Conservation (phyloP, 2,329 filamentous ascomycete genomes). For the Claviceps humidiphila region DNA sequence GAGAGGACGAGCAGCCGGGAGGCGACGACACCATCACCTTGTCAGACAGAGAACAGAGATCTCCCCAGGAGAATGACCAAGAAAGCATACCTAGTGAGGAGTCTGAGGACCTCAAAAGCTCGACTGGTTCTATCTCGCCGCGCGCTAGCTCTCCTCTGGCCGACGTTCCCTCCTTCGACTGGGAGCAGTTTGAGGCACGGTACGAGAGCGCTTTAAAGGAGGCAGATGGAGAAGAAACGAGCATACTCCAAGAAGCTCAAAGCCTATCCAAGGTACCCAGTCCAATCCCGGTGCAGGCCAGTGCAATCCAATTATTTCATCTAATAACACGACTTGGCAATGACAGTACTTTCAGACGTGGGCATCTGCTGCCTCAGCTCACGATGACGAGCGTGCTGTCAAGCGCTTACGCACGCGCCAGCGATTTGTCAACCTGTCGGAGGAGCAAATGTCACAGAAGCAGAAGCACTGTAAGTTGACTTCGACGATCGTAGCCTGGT, state of each 20-base stretch:
- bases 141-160: constrained; percentile 30
- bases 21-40: constrained; percentile 10
- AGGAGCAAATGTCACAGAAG: constrained; percentile 57
- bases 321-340: not conserved
- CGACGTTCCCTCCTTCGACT: constrained; percentile 50
- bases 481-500: not conserved
- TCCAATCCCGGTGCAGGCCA: not conserved
- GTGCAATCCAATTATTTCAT: not conserved
- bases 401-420: constrained; percentile 74
- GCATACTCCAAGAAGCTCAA: constrained; percentile 54
- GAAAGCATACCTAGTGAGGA: constrained; percentile 24
- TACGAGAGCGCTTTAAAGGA: constrained; percentile 55
- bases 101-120: constrained; percentile 18
- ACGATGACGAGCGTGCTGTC: constrained; percentile 63
- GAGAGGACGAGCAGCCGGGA: constrained; percentile 6
- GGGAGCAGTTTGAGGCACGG: constrained; percentile 59
- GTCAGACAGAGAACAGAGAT: constrained; percentile 11
- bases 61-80: constrained; percentile 20
- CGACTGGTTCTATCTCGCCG: constrained; percentile 12
- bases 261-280: constrained; percentile 46
- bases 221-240: constrained; percentile 49
- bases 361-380: constrained; percentile 56
- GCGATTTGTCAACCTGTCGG: constrained; percentile 60
- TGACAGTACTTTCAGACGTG: constrained; percentile 65
- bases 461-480: constrained; percentile 61